Base-by-base conservation (phyloP, 768 basidiomycete genomes). In the Hemileccinum impolitum region DNA sequence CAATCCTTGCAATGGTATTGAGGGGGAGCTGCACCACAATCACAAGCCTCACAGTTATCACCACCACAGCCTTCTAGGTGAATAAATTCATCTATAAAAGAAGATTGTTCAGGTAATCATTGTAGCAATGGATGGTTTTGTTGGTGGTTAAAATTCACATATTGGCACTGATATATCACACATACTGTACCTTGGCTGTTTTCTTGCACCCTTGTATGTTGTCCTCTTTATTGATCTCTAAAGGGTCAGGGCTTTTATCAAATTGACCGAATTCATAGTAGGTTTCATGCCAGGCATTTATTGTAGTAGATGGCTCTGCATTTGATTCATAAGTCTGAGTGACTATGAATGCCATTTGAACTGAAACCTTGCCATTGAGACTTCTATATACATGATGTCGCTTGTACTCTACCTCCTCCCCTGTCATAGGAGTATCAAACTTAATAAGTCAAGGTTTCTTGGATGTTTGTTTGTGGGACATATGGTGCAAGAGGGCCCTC, bases 31-130 rank as follows among this genome's bases (percentile, higher is more conserved):
- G 14, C 4, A 28, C 25, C 17, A 2, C 47, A 38, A 11, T 38
- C 40, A 23, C 47, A 48, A 13, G 6, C 11, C 5, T 49, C 10
- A 1, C 6, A 9, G 6, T 4, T 13, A 23, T 49, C n/a, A 12
- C 26, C 15, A 2, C 23, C 40, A 5, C 28, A 1, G 1, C 48
- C 48, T n/a, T 49, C 28, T 0, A 49, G 35, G n/a, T 4, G 17
- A n/a, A 49, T 49, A 3, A 49, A 23, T 23, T 49, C 48, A 11
- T 49, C 26, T 1, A 49, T 40, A 15, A 48, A 48, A 7, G 34
- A 2, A 6, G 10, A 8, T 3, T 18, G 8, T 38, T 38, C 37
- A 3, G 35, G 48, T 6, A 43, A 15, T 41, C 48, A 49, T 6
- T 49, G 41, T 4, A 49, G 35, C 3, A 49, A 10, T 5, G 26